These are phyloP conservation scores for Aspergillus bombycis DNA, from an alignment of 2,329 filamentous ascomycete genomes.

Conservation along the genomic window DNA sequence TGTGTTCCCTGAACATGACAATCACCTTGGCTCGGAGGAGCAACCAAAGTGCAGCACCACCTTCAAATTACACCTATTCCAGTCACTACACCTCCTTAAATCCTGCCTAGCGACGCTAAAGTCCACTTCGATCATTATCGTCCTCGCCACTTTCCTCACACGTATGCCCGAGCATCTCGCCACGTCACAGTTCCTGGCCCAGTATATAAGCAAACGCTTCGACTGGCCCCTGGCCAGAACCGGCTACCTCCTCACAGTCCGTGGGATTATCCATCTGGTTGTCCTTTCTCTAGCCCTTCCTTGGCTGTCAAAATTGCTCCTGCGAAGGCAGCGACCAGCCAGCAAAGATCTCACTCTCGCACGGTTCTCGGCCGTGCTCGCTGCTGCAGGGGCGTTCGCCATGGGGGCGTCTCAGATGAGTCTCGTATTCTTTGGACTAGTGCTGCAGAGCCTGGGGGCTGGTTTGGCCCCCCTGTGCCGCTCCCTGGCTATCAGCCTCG, in stretches of 20 bases:
- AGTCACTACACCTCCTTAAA: neutral
- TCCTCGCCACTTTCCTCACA: constrained; percentile 9
- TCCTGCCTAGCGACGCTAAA: neutral
- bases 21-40: neutral
- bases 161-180: neutral
- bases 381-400: neutral
- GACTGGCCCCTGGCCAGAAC: constrained; percentile 5
- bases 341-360: neutral
- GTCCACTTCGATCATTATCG: constrained; percentile 1
- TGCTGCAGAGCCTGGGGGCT: neutral
- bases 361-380: neutral
- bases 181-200: constrained; percentile 4
- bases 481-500: neutral
- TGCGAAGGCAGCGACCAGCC: neutral
- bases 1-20: neutral
- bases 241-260: constrained; percentile 4
- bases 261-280: neutral
- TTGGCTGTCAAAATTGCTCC: neutral
- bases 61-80: neutral
- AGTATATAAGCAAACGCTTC: constrained; percentile 8
- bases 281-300: neutral
- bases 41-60: neutral
- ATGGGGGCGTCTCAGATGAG: constrained; percentile 4
- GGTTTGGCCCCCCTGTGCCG: neutral
- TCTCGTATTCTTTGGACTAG: neutral